Base-by-base conservation (phyloP, 257 asterid genomes). In the Gardenia jasminoides region DNA sequence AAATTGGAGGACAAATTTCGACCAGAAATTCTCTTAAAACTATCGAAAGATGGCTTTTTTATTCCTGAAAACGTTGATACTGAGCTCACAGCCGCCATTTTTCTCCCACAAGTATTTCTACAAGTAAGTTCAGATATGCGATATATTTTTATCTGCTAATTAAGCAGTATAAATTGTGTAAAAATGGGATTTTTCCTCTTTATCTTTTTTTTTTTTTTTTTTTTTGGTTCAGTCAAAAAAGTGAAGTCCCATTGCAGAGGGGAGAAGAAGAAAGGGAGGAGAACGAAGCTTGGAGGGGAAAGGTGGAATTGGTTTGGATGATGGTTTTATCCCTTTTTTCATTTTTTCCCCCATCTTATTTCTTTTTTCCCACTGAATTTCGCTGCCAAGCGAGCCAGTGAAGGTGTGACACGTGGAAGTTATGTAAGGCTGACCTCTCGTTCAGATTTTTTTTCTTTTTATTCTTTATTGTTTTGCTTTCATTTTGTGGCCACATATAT, bases 1-100 rank as follows among this genome's bases (percentile, higher is more conserved):
- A 76, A 76, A 80, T 76, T 75, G 0, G 84, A 76, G 24, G 73
- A 76, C 80, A 76, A 70, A 76, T 76, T 80, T 1, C 80, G 80
- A 70, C 77, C 68, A 19, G 80, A 80, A 75, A 47, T 76, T 70
- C 69, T 75, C 67, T 74, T 66, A 67, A 8, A 58, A 76, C 80
- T 58, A 69, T 76, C 80, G 62, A 80, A 76, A 3, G 80, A 59
- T 43, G 76, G 80, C 46, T 76, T 54, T 54, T 54, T 80, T 76
- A 76, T 76, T 48, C 77, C 77, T 44, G 73, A 75, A 67, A 80
- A 80, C 36, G 77, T 80, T 4, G 84, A 80, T 19, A 80, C 84
- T 44, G 84, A 80, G 58, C 66, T 80, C 48, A 80, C 84, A 26
- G 84, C 77, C 67, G 84, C 84, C 80, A 80, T 80, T 47, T 46